Evolutionary conservation across 2,329 filamentous ascomycete species (phyloP).

Genomic region (Conoideocrella luteorostrata): DNA sequence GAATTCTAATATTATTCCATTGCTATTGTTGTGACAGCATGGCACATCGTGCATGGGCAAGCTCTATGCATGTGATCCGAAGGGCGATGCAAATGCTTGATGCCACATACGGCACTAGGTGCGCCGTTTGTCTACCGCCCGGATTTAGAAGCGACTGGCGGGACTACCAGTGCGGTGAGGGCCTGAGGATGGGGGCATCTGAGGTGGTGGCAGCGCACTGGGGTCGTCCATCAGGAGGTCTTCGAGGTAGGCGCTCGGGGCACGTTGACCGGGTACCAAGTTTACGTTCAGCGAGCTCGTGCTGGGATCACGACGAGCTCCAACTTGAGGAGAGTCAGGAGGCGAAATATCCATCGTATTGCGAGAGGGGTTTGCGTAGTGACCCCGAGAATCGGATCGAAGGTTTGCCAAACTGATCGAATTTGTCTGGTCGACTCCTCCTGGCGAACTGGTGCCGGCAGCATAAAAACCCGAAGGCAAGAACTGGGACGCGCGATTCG

Average conservation of each 20-base stretch:
- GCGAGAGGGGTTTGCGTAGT: conserved; percentile 33
- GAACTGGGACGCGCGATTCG: conserved; percentile 69
- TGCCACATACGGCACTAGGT: too few species aligned
- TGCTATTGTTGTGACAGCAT: too few species aligned
- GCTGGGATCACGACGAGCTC: conserved; percentile 45
- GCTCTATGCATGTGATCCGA: too few species aligned
- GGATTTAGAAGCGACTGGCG: conserved; percentile 22
- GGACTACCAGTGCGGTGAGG: conserved; percentile 14
- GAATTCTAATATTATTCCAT: too few species aligned
- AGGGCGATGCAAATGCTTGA: too few species aligned
- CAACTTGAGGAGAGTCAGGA: conserved; percentile 57
- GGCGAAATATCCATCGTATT: conserved; percentile 46
- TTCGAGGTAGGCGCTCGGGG: conserved; percentile 84
- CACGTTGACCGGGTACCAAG: conserved; percentile 53
- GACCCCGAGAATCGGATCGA: conserved; percentile 50
- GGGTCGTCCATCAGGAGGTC: conserved; percentile 78
- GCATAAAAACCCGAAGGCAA: conserved; percentile 90
- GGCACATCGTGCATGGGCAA: too few species aligned
- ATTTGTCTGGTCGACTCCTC: conserved; percentile 40
- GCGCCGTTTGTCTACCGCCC: too few species aligned
- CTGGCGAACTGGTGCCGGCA: conserved; percentile 49
- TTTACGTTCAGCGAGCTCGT: conserved; percentile 62
- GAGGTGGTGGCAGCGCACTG: conserved; percentile 39
- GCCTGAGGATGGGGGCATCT: conserved; percentile 24
- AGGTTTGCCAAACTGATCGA: conserved; percentile 57